A percentile compares a stretch with the other conserved stretches of the same genome.
Conservation (phyloP, 1,139 yeast genomes). For the Trichomonascaceae sp. region DNA sequence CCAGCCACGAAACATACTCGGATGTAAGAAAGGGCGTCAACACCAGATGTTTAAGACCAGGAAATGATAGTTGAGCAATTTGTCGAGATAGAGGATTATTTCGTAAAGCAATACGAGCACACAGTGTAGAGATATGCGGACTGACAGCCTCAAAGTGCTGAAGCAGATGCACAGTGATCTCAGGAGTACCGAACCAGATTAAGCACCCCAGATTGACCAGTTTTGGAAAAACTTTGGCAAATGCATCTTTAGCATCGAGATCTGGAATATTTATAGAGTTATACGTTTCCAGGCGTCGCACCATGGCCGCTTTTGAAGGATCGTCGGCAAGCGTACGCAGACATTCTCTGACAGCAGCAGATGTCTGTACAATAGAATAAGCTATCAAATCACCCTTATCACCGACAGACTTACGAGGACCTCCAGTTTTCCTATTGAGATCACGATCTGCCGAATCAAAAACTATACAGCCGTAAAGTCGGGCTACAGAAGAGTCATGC, state of each 20-base stretch:
- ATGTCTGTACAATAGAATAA: slow-evolving; percentile 22
- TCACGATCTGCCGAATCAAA: slow-evolving; percentile 23
- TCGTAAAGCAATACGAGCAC: slow-evolving; percentile 19
- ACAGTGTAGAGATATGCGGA: slow-evolving; percentile 12
- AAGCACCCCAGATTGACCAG: slow-evolving; percentile 17
- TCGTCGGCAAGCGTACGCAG: slow-evolving; percentile 16
- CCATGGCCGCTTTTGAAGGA: slow-evolving; percentile 12
- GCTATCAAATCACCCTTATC: not conserved
- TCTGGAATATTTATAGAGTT: slow-evolving; percentile 23
- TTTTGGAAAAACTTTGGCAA: slow-evolving; percentile 15
- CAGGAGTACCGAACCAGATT: slow-evolving; percentile 22
- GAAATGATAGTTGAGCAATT: slow-evolving; percentile 13
- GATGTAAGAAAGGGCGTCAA: slow-evolving; percentile 19
- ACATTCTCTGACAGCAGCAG: slow-evolving; percentile 23
- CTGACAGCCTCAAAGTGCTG: slow-evolving; percentile 8
- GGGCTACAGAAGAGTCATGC: slow-evolving; percentile 17
- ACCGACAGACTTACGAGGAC: not conserved
- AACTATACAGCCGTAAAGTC: slow-evolving; percentile 23
- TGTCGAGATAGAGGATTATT: slow-evolving; percentile 13
- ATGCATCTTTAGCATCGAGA: slow-evolving; percentile 17
- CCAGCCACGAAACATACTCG: slow-evolving; percentile 15
- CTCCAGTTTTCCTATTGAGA: slow-evolving; percentile 18
- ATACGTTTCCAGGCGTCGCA: slow-evolving; percentile 20
- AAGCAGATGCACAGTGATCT: slow-evolving; percentile 20
- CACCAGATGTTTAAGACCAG: slow-evolving; percentile 15